Evolutionary conservation across 306 rosid genomes (phyloP), one percentile per base, ranked within the genome.

Genomic region (Cicer yamashitae): DNA sequence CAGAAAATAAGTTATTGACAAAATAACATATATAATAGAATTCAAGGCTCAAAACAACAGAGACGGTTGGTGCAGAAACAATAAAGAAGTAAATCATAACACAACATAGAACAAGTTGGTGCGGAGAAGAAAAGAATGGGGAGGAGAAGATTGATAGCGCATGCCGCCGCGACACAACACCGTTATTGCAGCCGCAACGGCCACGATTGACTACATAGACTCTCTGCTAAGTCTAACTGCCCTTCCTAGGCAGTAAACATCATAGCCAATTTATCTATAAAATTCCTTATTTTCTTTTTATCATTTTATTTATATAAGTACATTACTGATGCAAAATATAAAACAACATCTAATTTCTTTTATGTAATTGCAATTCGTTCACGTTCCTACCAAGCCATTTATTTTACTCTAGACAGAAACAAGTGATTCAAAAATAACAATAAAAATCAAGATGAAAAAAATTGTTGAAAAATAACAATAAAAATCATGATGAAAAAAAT

Each of bases 391-490:
- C 18, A 41, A 47, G 66, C 14, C 48, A 52, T 22, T 71, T 63
- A 53, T 43, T 71, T 61, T 7, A 6, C 79, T 64, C 65, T 25
- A 10, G 25, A 38, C 53, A 58, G 25, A 59, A 34, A n/a, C 70
- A 15, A 25, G 70, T 46, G 63, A 47, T 48, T 56, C 65, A 48
- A 48, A 22, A 62, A 58, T 65, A 41, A 43, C 20, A 7, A 61
- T 37, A 13, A 48, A 39, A 22, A 8, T 63, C 15, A 17, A 61
- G 34, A 74, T 12, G 44, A 69, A n/a, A n/a, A n/a, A n/a, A n/a
- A n/a, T n/a, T n/a, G n/a, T n/a, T n/a, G n/a, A n/a, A n/a, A n/a
- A n/a, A n/a, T n/a, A n/a, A n/a, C n/a, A n/a, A n/a, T n/a, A n/a
- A n/a, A n/a, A n/a, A n/a, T n/a, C n/a, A n/a, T n/a, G 25, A 22